Evolutionary conservation across 208 protist genomes (phyloP), one percentile per base, ranked within the genome.

Genomic region (Trypanosoma lewisi): DNA sequence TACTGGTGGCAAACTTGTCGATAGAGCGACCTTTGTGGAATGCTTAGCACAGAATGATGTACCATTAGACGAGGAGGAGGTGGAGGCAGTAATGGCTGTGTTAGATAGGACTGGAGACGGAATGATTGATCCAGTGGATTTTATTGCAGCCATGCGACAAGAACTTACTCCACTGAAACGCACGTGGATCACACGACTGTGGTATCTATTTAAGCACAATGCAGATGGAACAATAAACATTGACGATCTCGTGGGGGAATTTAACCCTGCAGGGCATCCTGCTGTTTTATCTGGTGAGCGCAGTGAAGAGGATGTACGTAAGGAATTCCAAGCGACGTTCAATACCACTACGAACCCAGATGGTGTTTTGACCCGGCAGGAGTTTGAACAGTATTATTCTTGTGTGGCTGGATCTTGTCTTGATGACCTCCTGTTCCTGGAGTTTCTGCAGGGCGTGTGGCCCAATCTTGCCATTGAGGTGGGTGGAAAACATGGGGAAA

Each of bases 351-450:
- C 90, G 0, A 96, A 96, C 63, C 87, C 90, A 2, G 79, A 87
- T 51, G 87, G 90, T 14, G 47, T 63, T 19, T 66, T 96, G 23
- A 88, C 78, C 21, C 67, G 64, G 47, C 83, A 94, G 57, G 90
- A 96, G 68, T 94, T 94, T 45, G 68, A 85, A 59, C 72, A 96
- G 77, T 93, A 94, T 69, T 93, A 85, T 69, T 66, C 74, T 9
- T 85, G 82, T 21, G 64, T 96, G 4, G 86, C 83, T 16, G 68
- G 64, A 12, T 34, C 69, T 6, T 80, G 61, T 67, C 67, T 53
- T 53, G 68, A 82, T 57, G 90, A 96, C 61, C 69, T 79, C 19
- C 36, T 28, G 7, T 96, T 94, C 58, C 61, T 87, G 11, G 70
- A 73, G 6, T 37, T 88, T 0, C 55, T 92, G 36, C 72, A 79